A percentile compares a stretch with the other conserved stretches of the same genome.
Conservation (phyloP, 345 rosid species). For the Gossypium thurberi region DNA sequence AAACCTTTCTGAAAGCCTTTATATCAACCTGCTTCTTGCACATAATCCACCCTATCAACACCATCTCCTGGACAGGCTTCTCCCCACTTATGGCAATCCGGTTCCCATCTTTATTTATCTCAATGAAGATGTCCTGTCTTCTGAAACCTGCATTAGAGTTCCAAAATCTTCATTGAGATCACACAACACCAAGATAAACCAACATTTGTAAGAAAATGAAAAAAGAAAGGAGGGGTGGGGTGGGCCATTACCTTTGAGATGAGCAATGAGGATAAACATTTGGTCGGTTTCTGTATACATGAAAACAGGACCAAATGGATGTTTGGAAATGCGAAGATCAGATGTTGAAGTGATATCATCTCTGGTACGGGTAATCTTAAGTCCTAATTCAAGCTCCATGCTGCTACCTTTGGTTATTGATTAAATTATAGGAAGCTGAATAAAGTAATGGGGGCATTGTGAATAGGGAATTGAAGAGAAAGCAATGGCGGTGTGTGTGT, state of each 20-base stretch:
- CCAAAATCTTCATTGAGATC: constrained; percentile 1
- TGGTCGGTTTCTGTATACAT: constrained; percentile 64
- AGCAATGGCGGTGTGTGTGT: background rate
- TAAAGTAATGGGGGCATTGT: background rate
- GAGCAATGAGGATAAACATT: constrained; percentile 54
- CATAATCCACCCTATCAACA: constrained; percentile 52
- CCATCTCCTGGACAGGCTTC: constrained; percentile 68
- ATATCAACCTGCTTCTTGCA: constrained; percentile 52
- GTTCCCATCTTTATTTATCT: constrained; percentile 62
- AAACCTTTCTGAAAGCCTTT: constrained; percentile 47
- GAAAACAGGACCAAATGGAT: constrained; percentile 48
- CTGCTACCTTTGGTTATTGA: background rate
- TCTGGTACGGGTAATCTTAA: constrained; percentile 62
- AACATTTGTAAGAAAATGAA: background rate
- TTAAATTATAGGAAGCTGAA: background rate
- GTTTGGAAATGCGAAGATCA: constrained; percentile 44
- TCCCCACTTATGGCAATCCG: constrained; percentile 45
- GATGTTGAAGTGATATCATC: constrained; percentile 49
- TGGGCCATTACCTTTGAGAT: constrained; percentile 82
- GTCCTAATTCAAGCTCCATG: constrained; percentile 83
- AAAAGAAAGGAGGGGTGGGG: background rate
- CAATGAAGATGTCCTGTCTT: constrained; percentile 49
- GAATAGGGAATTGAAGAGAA: background rate
- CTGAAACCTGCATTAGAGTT: constrained; percentile 47
- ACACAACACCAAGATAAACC: background rate